Percentiles rank a stretch among this genome's conserved stretches.
phyloP scores from a whole-genome alignment of 768 basidiomycete genomes.

The Baorangia bicolor region DNA sequence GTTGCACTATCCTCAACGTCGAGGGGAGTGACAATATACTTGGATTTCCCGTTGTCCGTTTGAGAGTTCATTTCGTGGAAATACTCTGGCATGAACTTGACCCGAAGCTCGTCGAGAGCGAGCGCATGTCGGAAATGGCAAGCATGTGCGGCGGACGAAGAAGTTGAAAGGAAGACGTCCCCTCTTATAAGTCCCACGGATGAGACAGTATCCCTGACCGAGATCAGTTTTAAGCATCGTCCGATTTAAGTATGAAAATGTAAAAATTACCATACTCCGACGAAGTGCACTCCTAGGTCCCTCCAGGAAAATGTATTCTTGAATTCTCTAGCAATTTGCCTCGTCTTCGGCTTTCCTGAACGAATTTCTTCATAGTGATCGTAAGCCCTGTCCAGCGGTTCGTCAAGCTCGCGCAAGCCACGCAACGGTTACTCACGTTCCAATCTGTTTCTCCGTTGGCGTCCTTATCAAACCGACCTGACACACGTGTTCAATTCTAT shows the following conservation, averaged over 20 bases:
- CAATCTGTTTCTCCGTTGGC: conserved; percentile 35
- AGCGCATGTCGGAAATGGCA: conserved; percentile 63
- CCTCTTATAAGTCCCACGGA: conserved; percentile 55
- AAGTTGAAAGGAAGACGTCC: conserved; percentile 53
- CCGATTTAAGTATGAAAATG: neutral
- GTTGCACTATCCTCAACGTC: neutral
- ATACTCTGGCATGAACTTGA: conserved; percentile 55
- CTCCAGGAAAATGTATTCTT: conserved; percentile 46
- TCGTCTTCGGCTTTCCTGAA: conserved; percentile 18
- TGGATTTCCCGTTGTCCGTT: conserved; percentile 13
- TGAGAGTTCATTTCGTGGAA: conserved; percentile 29
- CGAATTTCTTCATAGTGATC: conserved; percentile 21
- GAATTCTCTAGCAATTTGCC: conserved; percentile 31
- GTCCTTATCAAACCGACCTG: conserved; percentile 35
- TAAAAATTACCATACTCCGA: conserved; percentile 48
- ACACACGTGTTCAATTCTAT: neutral
- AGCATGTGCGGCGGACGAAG: conserved; percentile 53
- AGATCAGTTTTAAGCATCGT: neutral
- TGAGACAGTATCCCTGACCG: conserved; percentile 61
- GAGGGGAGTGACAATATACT: neutral
- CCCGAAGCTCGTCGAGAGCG: conserved; percentile 60
- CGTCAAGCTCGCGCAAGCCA: neutral
- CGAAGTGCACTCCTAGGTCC: conserved; percentile 45
- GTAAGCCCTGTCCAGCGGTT: conserved; percentile 11
- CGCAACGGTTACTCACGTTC: conserved; percentile 13